Base-by-base conservation (phyloP, 176 grass and related monocot genomes). In the Oryza punctata region DNA sequence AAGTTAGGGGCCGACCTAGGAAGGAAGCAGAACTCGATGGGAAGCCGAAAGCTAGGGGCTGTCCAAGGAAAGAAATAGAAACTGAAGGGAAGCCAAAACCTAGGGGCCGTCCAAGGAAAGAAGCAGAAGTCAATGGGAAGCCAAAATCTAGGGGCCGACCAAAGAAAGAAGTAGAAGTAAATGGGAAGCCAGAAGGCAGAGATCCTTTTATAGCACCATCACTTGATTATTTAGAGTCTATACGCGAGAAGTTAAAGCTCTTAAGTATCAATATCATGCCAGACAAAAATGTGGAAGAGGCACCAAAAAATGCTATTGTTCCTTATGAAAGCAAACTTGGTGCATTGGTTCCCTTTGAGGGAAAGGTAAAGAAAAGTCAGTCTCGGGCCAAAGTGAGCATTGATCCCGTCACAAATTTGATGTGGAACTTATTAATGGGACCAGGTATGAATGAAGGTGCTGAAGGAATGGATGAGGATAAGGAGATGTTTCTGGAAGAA, bases 391-490 rank as follows among this genome's bases (percentile, higher is more conserved):
- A 90, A 79, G 94, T 97, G 79, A 77, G 88, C 72, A 77, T 97
- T 1, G 91, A 94, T 92, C 82, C 89, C 15, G 85, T 93, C 73
- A 94, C 91, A 64, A 89, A 78, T 57, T 82, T 87, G 75, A 88
- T 97, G 73, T 97, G 94, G 91, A 97, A 94, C 78, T 80, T 94
- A 78, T 85, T 92, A 75, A 97, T 94, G 91, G 89, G 85, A 23
- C 89, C 85, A 63, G 85, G 88, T 85, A 81, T 46, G 52, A 80
- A 77, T 78, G 78, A 90, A 32, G 85, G 59, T 24, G 14, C 73
- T 74, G 85, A 90, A 75, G 85, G 63, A 49, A 86, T 90, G 46
- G 89, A 90, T 44, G 82, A 88, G 49, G 70, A 91, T 85, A 93
- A 94, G 72, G 85, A 94, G 85, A 94, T 87, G 65, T 85, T 82